Base-by-base conservation (phyloP, 2,329 filamentous ascomycete genomes). In the Metarhizium brunneum region DNA sequence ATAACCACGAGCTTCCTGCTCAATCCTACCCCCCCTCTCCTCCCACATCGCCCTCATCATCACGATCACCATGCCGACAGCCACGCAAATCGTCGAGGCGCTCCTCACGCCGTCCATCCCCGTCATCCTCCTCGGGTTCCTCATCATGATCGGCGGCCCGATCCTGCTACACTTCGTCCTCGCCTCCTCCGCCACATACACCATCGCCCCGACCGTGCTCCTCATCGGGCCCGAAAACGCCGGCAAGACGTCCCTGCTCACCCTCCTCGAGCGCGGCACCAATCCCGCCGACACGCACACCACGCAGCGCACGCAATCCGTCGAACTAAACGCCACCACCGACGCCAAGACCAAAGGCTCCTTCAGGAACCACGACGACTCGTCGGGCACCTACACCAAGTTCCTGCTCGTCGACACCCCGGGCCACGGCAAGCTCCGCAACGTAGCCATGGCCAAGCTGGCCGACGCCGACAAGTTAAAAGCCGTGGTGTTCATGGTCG, bases 401-500 rank as follows among this genome's bases (percentile, higher is more conserved):
- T 89, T 94, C 68, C 75, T 88, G 45, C 75, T 97, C 38, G 75
- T 89, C 66, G 94, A 99, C 73, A 97, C 92, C 1, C 94, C 94
- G 0, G 94, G 94, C 43, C 94, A 99, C 74, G 91, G 90, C 64
- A 99, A 99, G 74, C 83, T 99, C 57, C 89, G 94, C 58, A 81
- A 84, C 63, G 77, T 83, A 61, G 84, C 88, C 3, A 76, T 87
- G 57, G 71, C 76, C 47, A 74, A 72, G 54, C 72, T 86, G 30
- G 66, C 62, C 56, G 66, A 61, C 57, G 65, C 65, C 36, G 66
- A 72, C 53, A 80, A 81, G 60, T 74, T 92, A 50, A 81, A 81
- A 45, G 92, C 87, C 18, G 76, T 97, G 53, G 80, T 97, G 53
- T 99, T 92, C 69, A 75, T 96, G 59, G 83, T 96, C n/a, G 94